Base-by-base conservation (phyloP, 257 asterid species). In the Solanum tarijense region DNA sequence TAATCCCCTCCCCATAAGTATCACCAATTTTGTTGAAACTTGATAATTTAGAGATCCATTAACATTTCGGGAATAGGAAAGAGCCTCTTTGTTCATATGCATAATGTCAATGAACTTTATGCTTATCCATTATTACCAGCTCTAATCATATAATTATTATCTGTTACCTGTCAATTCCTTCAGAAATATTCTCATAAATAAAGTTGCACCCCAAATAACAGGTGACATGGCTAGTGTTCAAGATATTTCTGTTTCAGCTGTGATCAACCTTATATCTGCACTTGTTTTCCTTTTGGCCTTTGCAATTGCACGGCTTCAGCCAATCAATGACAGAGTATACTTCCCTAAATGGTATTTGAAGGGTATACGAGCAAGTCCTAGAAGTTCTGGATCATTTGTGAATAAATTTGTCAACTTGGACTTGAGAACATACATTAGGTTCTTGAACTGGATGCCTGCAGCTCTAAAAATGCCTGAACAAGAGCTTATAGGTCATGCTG, bases 371-470 rank as follows among this genome's bases (percentile, higher is more conserved):
- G 93, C 91, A 48, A 92, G 93, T 87, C 96, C 98, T 9, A 90
- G 85, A 88, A 84, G 88, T 48, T 90, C 94, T 1, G 98, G 96
- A 16, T 87, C 93, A 60, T 65, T 68, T 34, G 90, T 89, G 83
- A 90, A 81, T 83, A 93, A 92, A 46, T 92, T 93, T 65, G 92
- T 94, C 66, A 94, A 95, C 58, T 74, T 92, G 86, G 95, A 95
- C 85, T 82, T 87, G 66, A 90, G 85, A 62, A 86, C 91, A 20
- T 93, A 94, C 87, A 58, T 96, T 78, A 93, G 83, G 87, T 95
- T 95, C 89, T 95, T 95, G 96, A 93, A 88, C 79, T 96, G 99
- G 99, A 96, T 96, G 96, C 95, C 95, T 46, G 98, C 95, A 4
- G 98, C 99, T 41, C 87, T 94, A 87, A 90, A 92, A 82, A 95